Percentiles rank a stretch among this genome's conserved stretches.
Conservation (phyloP, 2,329 filamentous ascomycete species). For the Monosporascus sp. region DNA sequence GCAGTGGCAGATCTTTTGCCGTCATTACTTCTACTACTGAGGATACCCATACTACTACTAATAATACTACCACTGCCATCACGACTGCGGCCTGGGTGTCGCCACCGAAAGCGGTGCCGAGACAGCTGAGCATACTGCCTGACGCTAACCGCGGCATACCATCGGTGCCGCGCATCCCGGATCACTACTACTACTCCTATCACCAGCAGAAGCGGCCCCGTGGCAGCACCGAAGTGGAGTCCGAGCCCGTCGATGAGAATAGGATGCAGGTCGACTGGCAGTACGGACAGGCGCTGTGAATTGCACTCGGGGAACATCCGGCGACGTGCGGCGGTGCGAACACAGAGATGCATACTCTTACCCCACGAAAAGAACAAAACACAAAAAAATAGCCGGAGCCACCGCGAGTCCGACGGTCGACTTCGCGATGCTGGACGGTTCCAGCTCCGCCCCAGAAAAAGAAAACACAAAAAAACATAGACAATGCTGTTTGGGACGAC, state of each 20-base stretch:
- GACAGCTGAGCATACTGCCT: slow-evolving; percentile 34
- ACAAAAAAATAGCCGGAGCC: too few species aligned
- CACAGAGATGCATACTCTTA: too few species aligned
- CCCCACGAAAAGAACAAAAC: too few species aligned
- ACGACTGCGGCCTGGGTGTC: not conserved
- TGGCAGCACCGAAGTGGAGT: not conserved
- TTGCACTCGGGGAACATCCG: not conserved
- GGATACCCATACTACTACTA: too few species aligned
- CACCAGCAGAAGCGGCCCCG: not conserved
- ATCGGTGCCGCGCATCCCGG: slow-evolving; percentile 38
- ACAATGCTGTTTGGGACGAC: too few species aligned
- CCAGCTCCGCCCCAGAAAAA: too few species aligned
- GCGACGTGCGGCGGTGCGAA: not conserved
- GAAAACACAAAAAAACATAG: too few species aligned
- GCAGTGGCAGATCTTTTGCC: not conserved
- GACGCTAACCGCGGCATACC: slow-evolving; percentile 44
- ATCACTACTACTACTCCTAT: slow-evolving; percentile 31
- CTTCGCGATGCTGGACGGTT: too few species aligned
- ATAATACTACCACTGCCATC: too few species aligned
- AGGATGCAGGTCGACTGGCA: slow-evolving; percentile 9
- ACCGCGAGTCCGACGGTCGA: too few species aligned
- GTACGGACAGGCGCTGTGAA: slow-evolving; percentile 12
- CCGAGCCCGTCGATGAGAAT: not conserved
- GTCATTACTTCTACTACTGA: too few species aligned
- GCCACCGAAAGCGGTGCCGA: slow-evolving; percentile 10